These are phyloP conservation scores for Agrostemma githago DNA, from an alignment of 148 eudicot species.

Conservation along the genomic window DNA sequence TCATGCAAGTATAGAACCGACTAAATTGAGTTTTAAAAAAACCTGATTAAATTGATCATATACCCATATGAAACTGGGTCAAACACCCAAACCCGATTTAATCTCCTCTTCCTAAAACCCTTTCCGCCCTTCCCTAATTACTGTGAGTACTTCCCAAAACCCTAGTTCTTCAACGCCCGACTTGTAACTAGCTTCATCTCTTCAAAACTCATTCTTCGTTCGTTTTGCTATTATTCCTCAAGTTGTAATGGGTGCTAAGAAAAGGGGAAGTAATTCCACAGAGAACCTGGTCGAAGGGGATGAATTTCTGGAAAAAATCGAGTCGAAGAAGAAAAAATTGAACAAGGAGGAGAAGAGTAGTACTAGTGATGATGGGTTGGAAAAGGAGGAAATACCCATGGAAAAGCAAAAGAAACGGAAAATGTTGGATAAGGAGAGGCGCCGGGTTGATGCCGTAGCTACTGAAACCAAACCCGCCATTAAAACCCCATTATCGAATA, in stretches of 20 bases:
- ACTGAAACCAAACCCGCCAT: slow-evolving; percentile 23
- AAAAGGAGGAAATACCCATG: slow-evolving; percentile 44
- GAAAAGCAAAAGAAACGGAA: slow-evolving; percentile 71
- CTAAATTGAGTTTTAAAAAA: too few species aligned
- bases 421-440: slow-evolving; percentile 58
- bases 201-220: neutral
- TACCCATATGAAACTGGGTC: too few species aligned
- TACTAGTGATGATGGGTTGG: slow-evolving; percentile 6
- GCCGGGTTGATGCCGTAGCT: slow-evolving; percentile 21
- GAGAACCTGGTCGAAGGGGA: slow-evolving; percentile 25
- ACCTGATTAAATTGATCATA: too few species aligned
- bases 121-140: neutral
- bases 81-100: too few species aligned
- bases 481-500: slow-evolving; percentile 20
- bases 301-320: slow-evolving; percentile 20
- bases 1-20: too few species aligned
- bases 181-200: neutral
- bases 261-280: slow-evolving; percentile 35
- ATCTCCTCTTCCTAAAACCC: too few species aligned
- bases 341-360: slow-evolving; percentile 35
- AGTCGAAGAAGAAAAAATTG: slow-evolving; percentile 38
- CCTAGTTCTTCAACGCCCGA: neutral
- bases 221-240: neutral
- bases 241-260: slow-evolving; percentile 44
- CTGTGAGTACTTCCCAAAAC: neutral